Evolutionary conservation across 768 basidiomycete genomes (phyloP), one percentile per base, ranked within the genome.

Genomic region (Tricholoma hemisulphureum): DNA sequence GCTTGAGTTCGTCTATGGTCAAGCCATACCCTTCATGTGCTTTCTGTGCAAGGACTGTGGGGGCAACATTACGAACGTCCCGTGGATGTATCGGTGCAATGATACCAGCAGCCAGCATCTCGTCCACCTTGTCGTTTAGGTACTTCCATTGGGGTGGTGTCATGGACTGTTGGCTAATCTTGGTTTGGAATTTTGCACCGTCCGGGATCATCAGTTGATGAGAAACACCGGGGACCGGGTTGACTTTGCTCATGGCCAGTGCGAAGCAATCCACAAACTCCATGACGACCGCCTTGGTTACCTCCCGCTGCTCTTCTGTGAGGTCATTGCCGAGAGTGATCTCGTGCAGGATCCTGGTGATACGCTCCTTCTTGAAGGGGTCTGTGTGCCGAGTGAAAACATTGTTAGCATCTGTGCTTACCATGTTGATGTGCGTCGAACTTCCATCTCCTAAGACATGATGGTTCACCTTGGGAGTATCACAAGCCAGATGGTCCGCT

Each of bases 201-300:
- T 58, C 43, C 0, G 71, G 71, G 1, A 80, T 65, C 46, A 75
- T 65, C 6, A 79, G 66, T 11, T 54, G 62, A 52, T 80, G 77
- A 10, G 28, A 51, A 23, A 34, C 49, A 2, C 49, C 49, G 2
- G 49, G 49, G 11, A 51, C 11, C 2, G 49, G 28, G 31, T 51
- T 51, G 49, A 51, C 46, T 26, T 49, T 23, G n/a, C 46, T 49
- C 24, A 49, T 24, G 28, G 43, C 20, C 8, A 46, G n/a, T 3
- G 46, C 23, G n/a, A 49, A 49, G 46, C 46, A 49, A 11, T 49
- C 49, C n/a, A 23, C 49, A 31, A 51, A 51, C 11, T 51, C 31
- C n/a, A 2, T 34, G 26, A 51, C 28, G 21, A 51, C 20, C 31
- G 26, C 28, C 18, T 51, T 51, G 49, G 31, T 34, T 21, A 18